Conservation (phyloP, 148 eudicot genomes). For the Oxyria digyna region DNA sequence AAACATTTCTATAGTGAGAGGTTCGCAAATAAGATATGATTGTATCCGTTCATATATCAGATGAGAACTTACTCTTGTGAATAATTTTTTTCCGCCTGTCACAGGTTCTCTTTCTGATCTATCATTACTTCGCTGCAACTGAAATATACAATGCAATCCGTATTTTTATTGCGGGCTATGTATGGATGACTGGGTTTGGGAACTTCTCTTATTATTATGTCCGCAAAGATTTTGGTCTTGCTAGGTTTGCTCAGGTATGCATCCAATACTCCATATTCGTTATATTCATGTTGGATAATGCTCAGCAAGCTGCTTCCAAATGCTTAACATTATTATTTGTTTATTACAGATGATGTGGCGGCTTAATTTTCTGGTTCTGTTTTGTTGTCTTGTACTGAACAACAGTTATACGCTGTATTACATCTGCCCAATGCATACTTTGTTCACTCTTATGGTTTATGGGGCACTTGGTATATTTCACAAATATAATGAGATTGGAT, state of each 20-base stretch:
- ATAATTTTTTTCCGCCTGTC: neutral
- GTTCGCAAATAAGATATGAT: neutral
- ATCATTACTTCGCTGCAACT: slow-evolving; percentile 89
- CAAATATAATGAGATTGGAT: slow-evolving; percentile 65
- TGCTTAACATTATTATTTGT: neutral
- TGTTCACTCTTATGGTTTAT: slow-evolving; percentile 96
- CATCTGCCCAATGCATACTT: slow-evolving; percentile 99
- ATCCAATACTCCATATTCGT: slow-evolving; percentile 1
- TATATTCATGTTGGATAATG: neutral
- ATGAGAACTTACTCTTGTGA: neutral
- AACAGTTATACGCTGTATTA: slow-evolving; percentile 78
- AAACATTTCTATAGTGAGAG: neutral
- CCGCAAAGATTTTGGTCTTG: slow-evolving; percentile 86
- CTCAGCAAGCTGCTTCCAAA: slow-evolving; percentile 13
- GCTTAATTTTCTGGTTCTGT: slow-evolving; percentile 79
- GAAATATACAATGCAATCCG: slow-evolving; percentile 93
- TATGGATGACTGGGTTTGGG: slow-evolving; percentile 99
- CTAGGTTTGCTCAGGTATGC: slow-evolving; percentile 85
- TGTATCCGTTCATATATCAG: neutral
- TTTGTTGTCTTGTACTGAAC: slow-evolving; percentile 68
- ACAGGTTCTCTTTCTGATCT: slow-evolving; percentile 86
- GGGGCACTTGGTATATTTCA: slow-evolving; percentile 82
- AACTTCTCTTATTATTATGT: slow-evolving; percentile 93
- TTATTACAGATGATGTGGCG: slow-evolving; percentile 97
- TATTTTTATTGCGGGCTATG: slow-evolving; percentile 83